These are phyloP conservation scores for Piloderma croceum DNA, from an alignment of 768 basidiomycete genomes.

Conservation along the genomic window DNA sequence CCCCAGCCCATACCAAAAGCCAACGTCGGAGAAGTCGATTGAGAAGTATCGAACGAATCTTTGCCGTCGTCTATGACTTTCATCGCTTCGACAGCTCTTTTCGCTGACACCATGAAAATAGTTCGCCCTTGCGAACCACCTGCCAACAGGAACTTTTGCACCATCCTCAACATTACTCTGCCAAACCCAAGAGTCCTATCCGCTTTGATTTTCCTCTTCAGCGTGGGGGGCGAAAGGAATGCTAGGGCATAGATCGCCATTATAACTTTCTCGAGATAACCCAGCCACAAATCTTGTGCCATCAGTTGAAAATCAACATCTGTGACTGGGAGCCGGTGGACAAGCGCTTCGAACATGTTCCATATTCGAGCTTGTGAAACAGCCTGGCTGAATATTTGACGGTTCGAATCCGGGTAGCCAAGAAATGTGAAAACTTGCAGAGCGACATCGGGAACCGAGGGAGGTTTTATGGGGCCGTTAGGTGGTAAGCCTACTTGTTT, in stretches of 20 bases:
- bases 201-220: constrained; percentile 66
- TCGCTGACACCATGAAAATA: constrained; percentile 49
- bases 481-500: constrained; percentile 45
- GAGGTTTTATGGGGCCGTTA: constrained; percentile 43
- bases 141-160: constrained; percentile 55
- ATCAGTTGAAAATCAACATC: constrained; percentile 69
- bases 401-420: constrained; percentile 71
- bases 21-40: constrained; percentile 52
- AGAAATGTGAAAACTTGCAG: constrained; percentile 82
- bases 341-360: constrained; percentile 60
- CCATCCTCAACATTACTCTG: constrained; percentile 63
- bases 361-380: constrained; percentile 56
- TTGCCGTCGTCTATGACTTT: constrained; percentile 73
- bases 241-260: constrained; percentile 84
- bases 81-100: constrained; percentile 70
- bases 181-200: constrained; percentile 65
- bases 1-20: constrained; percentile 85
- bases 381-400: constrained; percentile 59
- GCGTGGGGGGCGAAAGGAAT: constrained; percentile 70
- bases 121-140: constrained; percentile 46
- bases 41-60: constrained; percentile 67
- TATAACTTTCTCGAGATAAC: constrained; percentile 71
- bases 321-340: constrained; percentile 78
- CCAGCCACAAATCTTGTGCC: constrained; percentile 62
- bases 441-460: constrained; percentile 64